Percentiles rank a stretch among this genome's conserved stretches.
These are phyloP conservation scores for Crucibulum laeve DNA, from an alignment of 768 basidiomycete genomes.

Conservation along the genomic window DNA sequence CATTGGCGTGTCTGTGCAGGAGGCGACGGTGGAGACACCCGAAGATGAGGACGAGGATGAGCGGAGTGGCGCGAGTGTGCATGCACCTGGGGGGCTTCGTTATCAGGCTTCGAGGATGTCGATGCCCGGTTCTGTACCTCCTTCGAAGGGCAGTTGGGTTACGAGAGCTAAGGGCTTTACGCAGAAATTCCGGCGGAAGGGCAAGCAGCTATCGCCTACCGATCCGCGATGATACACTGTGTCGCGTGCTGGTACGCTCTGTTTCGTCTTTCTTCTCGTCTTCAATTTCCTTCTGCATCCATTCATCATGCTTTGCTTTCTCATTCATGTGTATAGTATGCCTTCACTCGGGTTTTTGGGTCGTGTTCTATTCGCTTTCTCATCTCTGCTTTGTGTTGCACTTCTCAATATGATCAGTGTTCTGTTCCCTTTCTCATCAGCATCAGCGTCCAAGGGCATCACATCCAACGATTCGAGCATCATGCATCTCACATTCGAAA, in stretches of 20 bases:
- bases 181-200: slow-evolving; percentile 39
- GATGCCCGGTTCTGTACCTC: slow-evolving; percentile 16
- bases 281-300: background rate
- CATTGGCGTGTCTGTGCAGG: slow-evolving; percentile 45
- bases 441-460: too few relatives aligned
- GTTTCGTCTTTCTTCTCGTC: slow-evolving; percentile 1
- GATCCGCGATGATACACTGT: background rate
- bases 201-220: slow-evolving; percentile 10
- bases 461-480: background rate
- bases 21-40: slow-evolving; percentile 32
- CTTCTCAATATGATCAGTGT: slow-evolving; percentile 5
- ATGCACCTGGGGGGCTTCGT: slow-evolving; percentile 25
- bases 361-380: background rate
- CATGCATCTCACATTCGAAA: background rate
- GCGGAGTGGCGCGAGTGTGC: slow-evolving; percentile 22
- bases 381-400: too few relatives aligned
- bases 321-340: background rate
- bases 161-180: slow-evolving; percentile 35
- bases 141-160: slow-evolving; percentile 20
- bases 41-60: slow-evolving; percentile 17
- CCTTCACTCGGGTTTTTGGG: background rate
- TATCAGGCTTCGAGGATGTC: slow-evolving; percentile 30
- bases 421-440: background rate
- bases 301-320: slow-evolving; percentile 1
- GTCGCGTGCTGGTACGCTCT: background rate